phyloP scores from a whole-genome alignment of 345 rosid genomes.

The Dipteronia dyeriana region DNA sequence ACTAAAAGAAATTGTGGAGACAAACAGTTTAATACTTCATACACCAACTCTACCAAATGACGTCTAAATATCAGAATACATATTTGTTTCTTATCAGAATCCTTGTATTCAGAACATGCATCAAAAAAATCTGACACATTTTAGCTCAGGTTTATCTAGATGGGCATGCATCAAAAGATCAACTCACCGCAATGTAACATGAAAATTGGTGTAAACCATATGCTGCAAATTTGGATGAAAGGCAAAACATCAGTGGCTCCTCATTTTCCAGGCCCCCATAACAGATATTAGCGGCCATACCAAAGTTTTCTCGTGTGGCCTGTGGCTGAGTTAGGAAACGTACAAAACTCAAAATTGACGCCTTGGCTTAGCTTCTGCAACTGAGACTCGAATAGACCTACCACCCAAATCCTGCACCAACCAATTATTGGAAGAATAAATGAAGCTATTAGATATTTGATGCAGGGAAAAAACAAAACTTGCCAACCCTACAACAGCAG shows the following conservation, averaged over 20 bases:
- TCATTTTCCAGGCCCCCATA: conserved; percentile 18
- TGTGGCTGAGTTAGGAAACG: neutral
- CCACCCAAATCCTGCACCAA: conserved; percentile 80
- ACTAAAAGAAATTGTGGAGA: neutral
- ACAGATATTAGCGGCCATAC: conserved; percentile 7
- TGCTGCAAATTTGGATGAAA: neutral
- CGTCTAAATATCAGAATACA: conserved; percentile 16
- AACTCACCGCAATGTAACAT: neutral
- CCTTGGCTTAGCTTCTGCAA: conserved; percentile 84
- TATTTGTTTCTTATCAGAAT: conserved; percentile 22
- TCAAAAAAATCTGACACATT: conserved; percentile 4
- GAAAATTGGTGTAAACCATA: conserved; percentile 12
- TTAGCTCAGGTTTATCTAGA: conserved; percentile 13
- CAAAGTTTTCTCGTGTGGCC: neutral
- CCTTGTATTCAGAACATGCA: conserved; percentile 22
- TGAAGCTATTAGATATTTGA: neutral
- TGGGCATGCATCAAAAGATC: conserved; percentile 7
- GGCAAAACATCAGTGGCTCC: conserved; percentile 16
- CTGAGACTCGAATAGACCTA: conserved; percentile 80
- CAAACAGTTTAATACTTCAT: conserved; percentile 11
- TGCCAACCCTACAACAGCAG: neutral
- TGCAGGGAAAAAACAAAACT: neutral
- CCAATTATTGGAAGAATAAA: conserved; percentile 2
- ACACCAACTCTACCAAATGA: conserved; percentile 16
- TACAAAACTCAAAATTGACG: conserved; percentile 56